Base-by-base conservation (phyloP, 345 rosid genomes). In the Populus alba region DNA sequence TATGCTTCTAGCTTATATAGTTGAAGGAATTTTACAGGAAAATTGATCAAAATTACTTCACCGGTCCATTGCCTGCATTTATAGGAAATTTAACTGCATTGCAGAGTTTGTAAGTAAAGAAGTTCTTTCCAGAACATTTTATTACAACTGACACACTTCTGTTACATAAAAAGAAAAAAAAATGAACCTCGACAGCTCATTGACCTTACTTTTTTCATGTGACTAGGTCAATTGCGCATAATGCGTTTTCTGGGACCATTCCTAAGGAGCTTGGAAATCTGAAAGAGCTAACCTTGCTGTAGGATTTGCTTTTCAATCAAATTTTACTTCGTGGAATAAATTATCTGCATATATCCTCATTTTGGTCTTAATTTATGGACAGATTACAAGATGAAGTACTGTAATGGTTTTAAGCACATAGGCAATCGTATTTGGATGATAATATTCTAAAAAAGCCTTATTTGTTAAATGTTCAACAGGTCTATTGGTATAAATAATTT, bases 241-340 rank as follows among this genome's bases (percentile, higher is more conserved):
- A 84, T 74, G 75, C 63, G 4, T 74, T 88, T 8, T 83, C 85
- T 6, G 89, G 89, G 66, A 70, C 82, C 38, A 59, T 88, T 39
- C 89, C 89, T 0, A 72, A 69, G 66, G 87, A 84, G 70, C 75
- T 88, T 43, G 91, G 89, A 67, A 73, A 66, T 61, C 84, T 86
- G 17, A 74, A 22, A 20, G 70, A 79, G 57, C 81, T 88, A 33
- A 29, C 45, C 35, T 0, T 29, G 47, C 69, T 86, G 91, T 88
- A 84, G 81, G 87, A 75, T 53, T 68, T 6, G 20, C 72, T 51
- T 7, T 43, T 25, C 35, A 65, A 31, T 75, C 8, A 63, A 37
- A 12, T 57, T 57, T 57, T 57, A 57, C 63, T 57, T 57, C 7
- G 63, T n/a, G 10, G 23, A 57, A 57, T 23, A 57, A 8, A n/a